Conservation (phyloP, 805 yeast genomes). For the Wickerhamiella sergipiensis region DNA sequence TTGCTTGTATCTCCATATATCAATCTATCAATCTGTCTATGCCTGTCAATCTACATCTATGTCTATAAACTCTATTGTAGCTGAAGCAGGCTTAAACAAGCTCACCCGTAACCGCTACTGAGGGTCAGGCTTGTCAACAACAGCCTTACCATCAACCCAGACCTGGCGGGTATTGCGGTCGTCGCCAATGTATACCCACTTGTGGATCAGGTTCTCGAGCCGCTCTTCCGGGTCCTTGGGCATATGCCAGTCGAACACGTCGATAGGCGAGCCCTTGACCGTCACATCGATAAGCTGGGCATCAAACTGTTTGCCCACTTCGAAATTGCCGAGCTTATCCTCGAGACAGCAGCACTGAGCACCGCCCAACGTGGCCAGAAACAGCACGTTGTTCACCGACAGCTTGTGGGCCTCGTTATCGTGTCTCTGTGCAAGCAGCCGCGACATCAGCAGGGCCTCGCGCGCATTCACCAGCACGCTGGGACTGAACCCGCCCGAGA, state of each 20-base stretch:
- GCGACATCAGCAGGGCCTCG: slow-evolving; percentile 58
- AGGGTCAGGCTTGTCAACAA: slow-evolving; percentile 35
- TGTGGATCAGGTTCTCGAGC: slow-evolving; percentile 50
- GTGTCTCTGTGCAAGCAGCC: slow-evolving; percentile 51
- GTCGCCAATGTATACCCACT: slow-evolving; percentile 91
- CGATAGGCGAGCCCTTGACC: slow-evolving; percentile 44
- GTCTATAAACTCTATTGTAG: neutral
- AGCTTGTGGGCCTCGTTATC: slow-evolving; percentile 34
- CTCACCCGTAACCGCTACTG: too few species aligned
- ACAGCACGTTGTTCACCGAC: slow-evolving; percentile 56
- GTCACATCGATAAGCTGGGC: slow-evolving; percentile 60
- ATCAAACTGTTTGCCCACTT: slow-evolving; percentile 70
- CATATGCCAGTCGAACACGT: slow-evolving; percentile 49
- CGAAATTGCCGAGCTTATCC: slow-evolving; percentile 52
- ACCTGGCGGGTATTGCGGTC: slow-evolving; percentile 74
- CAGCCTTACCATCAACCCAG: slow-evolving; percentile 68
- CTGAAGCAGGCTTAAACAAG: too few species aligned
- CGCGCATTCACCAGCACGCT: slow-evolving; percentile 52
- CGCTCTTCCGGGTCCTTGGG: slow-evolving; percentile 22
- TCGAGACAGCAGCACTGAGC: slow-evolving; percentile 58
- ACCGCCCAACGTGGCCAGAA: slow-evolving; percentile 80
- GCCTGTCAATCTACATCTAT: neutral
- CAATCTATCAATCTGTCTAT: too few species aligned
- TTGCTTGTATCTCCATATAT: too few species aligned
- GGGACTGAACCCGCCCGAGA: slow-evolving; percentile 64